Evolutionary conservation across 495 filamentous ascomycete species (phyloP).

Genomic region (Hypoxylon lienhwacheense): DNA sequence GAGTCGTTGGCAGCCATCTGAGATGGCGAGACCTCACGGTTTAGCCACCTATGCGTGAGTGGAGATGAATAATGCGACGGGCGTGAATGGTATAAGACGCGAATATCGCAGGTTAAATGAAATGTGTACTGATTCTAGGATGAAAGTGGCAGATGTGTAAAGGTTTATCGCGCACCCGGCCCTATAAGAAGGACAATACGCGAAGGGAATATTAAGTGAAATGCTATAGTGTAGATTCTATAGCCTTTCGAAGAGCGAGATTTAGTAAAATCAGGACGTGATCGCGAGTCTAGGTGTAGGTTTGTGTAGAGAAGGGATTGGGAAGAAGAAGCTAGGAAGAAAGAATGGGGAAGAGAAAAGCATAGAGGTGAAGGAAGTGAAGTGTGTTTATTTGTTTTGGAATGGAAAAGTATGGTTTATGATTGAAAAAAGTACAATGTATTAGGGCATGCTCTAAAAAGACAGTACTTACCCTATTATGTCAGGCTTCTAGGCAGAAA

Average conservation of each 20-base stretch:
- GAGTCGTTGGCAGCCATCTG: background rate
- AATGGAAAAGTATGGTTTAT: background rate
- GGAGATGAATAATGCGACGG: background rate
- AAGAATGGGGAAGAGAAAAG: background rate
- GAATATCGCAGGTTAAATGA: background rate
- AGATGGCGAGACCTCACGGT: too few species aligned
- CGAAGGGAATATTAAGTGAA: too few species aligned
- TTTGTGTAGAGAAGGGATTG: background rate
- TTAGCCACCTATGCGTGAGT: slow-evolving; percentile 1
- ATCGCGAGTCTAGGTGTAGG: background rate
- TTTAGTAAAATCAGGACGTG: background rate
- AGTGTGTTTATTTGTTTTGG: background rate
- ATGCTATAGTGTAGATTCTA: too few species aligned
- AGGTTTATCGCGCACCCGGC: too few species aligned
- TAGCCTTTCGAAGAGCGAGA: too few species aligned
- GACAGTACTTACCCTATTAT: too few species aligned
- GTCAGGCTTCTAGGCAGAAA: too few species aligned
- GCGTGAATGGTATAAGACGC: background rate
- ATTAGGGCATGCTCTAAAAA: too few species aligned
- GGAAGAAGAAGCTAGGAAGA: background rate
- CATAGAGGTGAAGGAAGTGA: background rate
- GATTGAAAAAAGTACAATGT: too few species aligned
- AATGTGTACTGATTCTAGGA: background rate
- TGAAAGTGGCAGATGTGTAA: background rate
- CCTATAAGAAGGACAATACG: too few species aligned